Base-by-base conservation (phyloP, 2,329 filamentous ascomycete species). In the Colletotrichum somersetense region DNA sequence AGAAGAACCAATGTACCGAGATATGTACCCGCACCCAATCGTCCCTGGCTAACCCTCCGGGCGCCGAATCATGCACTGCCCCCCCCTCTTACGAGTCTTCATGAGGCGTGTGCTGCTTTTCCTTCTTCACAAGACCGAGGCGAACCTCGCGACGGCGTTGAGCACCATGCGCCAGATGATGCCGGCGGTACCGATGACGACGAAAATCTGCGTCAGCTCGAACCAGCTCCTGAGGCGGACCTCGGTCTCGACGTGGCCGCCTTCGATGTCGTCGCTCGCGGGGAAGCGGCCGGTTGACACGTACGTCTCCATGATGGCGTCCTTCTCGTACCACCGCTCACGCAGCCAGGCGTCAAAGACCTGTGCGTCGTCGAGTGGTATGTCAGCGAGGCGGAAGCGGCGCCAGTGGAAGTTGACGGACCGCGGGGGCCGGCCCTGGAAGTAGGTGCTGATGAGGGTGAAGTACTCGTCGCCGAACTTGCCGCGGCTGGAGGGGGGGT, bases 371-470 rank as follows among this genome's bases (percentile, higher is more conserved):
- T 94, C 88, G 12, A 97, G 87, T 0, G 96, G 96, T 55, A 99
- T 97, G 26, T 94, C 91, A 30, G 88, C 88, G 18, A 98, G 80
- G 44, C 89, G 89, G 82, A 97, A 98, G 12, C 95, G 91, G 65
- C 96, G 91, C 94, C 96, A 99, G 82, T 97, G 93, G 85, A 98
- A 95, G 82, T 98, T 98, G 77, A 98, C 95, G 1, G 95, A 97
- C 80, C 95, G 97, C 1, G 96, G 96, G 0, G 95, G 92, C 1
- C 93, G 90, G 16, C 96, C 95, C 80, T 96, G 90, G 74, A 98
- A 91, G 79, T 96, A 97, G 5, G 94, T 97, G 61, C 95, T 95
- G 3, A 90, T 89, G 5, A 99, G 86, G 0, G 93, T 95, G 81
- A 97, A 98, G 77, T 93, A 92, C 61, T 97, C 91, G 79, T 98